phyloP scores from a whole-genome alignment of 2,329 filamentous ascomycete species.

The Colletotrichum zoysiae region DNA sequence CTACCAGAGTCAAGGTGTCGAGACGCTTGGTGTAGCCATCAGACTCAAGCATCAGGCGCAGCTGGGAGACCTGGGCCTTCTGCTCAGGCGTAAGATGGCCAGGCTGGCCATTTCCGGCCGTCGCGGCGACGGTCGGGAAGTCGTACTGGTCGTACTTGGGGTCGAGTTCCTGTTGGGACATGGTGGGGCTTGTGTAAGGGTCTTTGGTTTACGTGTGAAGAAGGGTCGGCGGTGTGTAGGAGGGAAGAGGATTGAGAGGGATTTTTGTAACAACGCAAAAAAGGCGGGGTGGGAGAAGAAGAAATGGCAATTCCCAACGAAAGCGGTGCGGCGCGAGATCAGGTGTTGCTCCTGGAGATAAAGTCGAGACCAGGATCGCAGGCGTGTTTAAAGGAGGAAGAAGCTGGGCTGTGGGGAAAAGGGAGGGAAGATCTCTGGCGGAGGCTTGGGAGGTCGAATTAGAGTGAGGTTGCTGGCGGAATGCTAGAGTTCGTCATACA shows the following conservation, averaged over 20 bases:
- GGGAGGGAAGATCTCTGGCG: conserved; percentile 33
- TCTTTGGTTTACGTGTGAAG: conserved; percentile 31
- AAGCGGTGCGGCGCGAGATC: conserved; percentile 2
- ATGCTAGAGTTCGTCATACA: conserved; percentile 42
- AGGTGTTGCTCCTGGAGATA: conserved; percentile 29
- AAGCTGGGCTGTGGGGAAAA: conserved; percentile 38
- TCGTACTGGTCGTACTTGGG: conserved; percentile 98
- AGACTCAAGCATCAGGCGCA: conserved; percentile 86
- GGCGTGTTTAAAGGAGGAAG: conserved; percentile 25
- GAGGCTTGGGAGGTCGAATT: conserved; percentile 37
- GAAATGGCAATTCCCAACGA: conserved; percentile 16
- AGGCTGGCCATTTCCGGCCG: conserved; percentile 81
- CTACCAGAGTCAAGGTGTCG: conserved; percentile 91
- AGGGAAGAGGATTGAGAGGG: conserved; percentile 18
- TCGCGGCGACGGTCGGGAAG: conserved; percentile 83
- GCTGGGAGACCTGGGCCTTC: conserved; percentile 88
- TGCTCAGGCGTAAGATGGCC: conserved; percentile 89
- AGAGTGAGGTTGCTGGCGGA: conserved; percentile 36
- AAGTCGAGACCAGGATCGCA: conserved; percentile 31
- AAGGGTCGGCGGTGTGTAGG: conserved; percentile 35
- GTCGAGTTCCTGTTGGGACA: conserved; percentile 66
- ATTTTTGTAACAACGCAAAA: conserved; percentile 23
- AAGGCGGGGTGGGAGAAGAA: conserved; percentile 19
- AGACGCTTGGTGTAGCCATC: conserved; percentile 85
- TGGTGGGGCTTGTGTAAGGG: conserved; percentile 37